Conservation (phyloP, 768 basidiomycete genomes). For the Phanerodontia chrysosporium region DNA sequence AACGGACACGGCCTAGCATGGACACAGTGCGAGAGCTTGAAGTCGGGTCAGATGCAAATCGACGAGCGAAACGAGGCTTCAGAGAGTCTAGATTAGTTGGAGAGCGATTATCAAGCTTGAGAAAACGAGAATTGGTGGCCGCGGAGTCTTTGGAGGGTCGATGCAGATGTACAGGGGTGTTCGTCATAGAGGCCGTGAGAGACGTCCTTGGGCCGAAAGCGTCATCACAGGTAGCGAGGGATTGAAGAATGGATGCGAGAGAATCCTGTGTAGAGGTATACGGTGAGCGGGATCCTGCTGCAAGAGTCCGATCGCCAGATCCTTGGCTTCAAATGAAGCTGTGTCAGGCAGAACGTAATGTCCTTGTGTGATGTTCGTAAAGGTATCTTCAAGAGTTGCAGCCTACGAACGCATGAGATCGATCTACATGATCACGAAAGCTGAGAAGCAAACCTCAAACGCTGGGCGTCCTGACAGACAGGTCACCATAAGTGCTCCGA, state of each 20-base stretch:
- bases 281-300: constrained; percentile 27
- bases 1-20: not conserved
- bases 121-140: too few relatives aligned
- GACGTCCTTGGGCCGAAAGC: too few relatives aligned
- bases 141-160: too few relatives aligned
- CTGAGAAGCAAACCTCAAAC: constrained; percentile 29
- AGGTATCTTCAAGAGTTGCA: constrained; percentile 15
- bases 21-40: not conserved
- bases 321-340: constrained; percentile 20
- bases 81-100: too few relatives aligned
- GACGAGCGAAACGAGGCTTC: not conserved
- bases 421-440: not conserved
- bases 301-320: constrained; percentile 19
- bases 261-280: constrained; percentile 23
- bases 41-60: not conserved
- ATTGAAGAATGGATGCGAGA: constrained; percentile 31
- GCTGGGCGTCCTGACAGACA: constrained; percentile 34
- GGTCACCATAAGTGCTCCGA: constrained; percentile 38
- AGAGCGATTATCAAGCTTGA: too few relatives aligned
- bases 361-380: constrained; percentile 22
- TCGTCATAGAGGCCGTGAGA: too few relatives aligned
- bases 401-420: constrained; percentile 14
- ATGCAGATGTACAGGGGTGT: too few relatives aligned
- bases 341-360: constrained; percentile 23
- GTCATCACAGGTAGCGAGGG: constrained; percentile 16